Evolutionary conservation across 768 basidiomycete species (phyloP).

Genomic region (Amanita exitialis): DNA sequence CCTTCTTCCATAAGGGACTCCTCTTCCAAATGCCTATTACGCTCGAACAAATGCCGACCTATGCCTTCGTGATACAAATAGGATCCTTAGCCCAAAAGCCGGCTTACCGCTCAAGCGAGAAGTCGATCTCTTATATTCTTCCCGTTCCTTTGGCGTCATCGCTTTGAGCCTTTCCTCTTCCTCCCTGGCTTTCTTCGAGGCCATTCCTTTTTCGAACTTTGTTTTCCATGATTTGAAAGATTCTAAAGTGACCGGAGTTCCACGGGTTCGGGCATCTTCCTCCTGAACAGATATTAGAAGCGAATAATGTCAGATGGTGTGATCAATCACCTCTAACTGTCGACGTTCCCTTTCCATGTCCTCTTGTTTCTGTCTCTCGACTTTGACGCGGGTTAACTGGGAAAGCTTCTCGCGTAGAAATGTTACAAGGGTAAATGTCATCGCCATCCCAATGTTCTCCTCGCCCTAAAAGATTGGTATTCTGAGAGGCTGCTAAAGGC

Average conservation of each 20-base stretch:
- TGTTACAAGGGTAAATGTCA: conserved; percentile 92
- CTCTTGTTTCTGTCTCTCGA: conserved; percentile 43
- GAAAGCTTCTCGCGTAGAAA: conserved; percentile 75
- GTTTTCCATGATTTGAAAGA: conserved; percentile 77
- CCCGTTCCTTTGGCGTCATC: conserved; percentile 70
- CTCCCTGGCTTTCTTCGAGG: conserved; percentile 46
- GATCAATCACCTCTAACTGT: conserved; percentile 55
- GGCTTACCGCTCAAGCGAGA: conserved; percentile 60
- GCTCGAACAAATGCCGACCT: conserved; percentile 93
- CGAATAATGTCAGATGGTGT: background rate
- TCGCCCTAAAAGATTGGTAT: conserved; percentile 41
- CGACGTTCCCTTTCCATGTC: conserved; percentile 67
- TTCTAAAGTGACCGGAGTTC: conserved; percentile 82
- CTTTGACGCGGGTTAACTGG: conserved; percentile 47
- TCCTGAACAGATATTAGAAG: conserved; percentile 37
- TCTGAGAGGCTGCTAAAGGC: conserved; percentile 1
- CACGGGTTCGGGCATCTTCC: conserved; percentile 78
- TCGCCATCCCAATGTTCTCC: conserved; percentile 90
- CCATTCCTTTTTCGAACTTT: conserved; percentile 68
- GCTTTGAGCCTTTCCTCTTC: conserved; percentile 69
- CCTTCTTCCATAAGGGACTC: conserved; percentile 79
- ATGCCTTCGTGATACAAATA: conserved; percentile 4
- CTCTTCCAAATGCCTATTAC: conserved; percentile 70
- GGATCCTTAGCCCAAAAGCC: background rate
- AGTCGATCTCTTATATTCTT: conserved; percentile 62